These are phyloP conservation scores for Citrus trifoliata DNA, from an alignment of 345 rosid species.

Conservation along the genomic window DNA sequence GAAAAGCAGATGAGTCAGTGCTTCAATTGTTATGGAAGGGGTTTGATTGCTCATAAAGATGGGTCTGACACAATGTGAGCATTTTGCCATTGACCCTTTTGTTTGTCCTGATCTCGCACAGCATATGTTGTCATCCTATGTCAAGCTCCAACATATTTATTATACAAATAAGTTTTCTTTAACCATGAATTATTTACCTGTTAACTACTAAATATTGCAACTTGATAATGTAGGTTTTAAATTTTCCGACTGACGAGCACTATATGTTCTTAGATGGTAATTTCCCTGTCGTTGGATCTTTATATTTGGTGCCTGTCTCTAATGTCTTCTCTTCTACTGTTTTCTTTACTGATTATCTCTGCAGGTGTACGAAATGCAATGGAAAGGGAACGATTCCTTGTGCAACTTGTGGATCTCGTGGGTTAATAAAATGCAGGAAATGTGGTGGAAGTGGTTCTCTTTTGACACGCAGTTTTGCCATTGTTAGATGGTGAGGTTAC, in stretches of 20 bases:
- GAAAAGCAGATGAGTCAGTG: slow-evolving; percentile 72
- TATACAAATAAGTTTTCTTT: not conserved
- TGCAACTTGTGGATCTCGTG: slow-evolving; percentile 76
- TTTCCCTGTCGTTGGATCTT: not conserved
- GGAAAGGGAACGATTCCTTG: slow-evolving; percentile 91
- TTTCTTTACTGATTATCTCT: slow-evolving; percentile 10
- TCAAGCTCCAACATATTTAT: not conserved
- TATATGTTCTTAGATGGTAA: not conserved
- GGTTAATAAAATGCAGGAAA: slow-evolving; percentile 66
- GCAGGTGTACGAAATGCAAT: slow-evolving; percentile 63
- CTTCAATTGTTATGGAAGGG: slow-evolving; percentile 75
- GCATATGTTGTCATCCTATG: not conserved
- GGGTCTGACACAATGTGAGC: slow-evolving; percentile 88
- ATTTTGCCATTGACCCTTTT: slow-evolving; percentile 6
- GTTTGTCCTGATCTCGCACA: not conserved
- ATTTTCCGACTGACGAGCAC: not conserved
- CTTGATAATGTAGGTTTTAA: not conserved
- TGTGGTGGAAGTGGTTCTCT: slow-evolving; percentile 71
- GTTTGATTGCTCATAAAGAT: slow-evolving; percentile 88
- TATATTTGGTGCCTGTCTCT: not conserved
- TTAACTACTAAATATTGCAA: not conserved
- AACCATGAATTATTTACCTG: not conserved
- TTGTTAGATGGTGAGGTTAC: slow-evolving; percentile 64
- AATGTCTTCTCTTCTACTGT: not conserved
- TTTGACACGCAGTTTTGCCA: slow-evolving; percentile 53